A percentile compares a stretch with the other conserved stretches of the same genome.
Evolutionary conservation across 306 rosid genomes (phyloP).

Genomic region (Castanospermum australe): DNA sequence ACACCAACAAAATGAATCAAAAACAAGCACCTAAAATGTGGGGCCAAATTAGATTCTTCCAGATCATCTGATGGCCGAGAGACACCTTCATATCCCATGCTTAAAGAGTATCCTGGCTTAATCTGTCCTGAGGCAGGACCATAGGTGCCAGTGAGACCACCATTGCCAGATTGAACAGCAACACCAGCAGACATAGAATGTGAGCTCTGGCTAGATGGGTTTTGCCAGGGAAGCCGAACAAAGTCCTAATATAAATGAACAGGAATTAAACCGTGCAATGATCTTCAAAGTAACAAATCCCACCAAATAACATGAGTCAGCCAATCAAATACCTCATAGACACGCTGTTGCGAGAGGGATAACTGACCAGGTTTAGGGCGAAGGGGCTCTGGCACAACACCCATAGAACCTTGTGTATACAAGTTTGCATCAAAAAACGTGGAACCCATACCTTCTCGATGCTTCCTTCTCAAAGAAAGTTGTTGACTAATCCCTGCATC

Average conservation of each 20-base stretch:
- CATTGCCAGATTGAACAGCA: constrained; percentile 49
- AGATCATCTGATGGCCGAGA: constrained; percentile 75
- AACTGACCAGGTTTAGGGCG: constrained; percentile 97
- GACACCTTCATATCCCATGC: constrained; percentile 69
- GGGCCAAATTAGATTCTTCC: constrained; percentile 55
- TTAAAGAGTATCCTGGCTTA: constrained; percentile 60
- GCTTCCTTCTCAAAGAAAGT: constrained; percentile 87
- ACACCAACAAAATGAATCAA: not conserved
- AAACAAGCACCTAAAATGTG: constrained; percentile 60
- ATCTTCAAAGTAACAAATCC: constrained; percentile 5
- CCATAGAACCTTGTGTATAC: constrained; percentile 85
- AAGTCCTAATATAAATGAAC: constrained; percentile 63
- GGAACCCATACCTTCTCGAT: constrained; percentile 78
- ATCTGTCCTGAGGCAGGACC: constrained; percentile 63
- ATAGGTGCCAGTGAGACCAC: constrained; percentile 60
- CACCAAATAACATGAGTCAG: not conserved
- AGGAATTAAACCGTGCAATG: constrained; percentile 6
- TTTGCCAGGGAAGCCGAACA: constrained; percentile 98
- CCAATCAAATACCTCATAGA: constrained; percentile 70
- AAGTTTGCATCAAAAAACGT: constrained; percentile 77
- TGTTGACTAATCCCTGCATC: constrained; percentile 87
- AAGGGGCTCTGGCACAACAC: constrained; percentile 89
- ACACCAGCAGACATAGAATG: constrained; percentile 64
- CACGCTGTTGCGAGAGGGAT: constrained; percentile 87
- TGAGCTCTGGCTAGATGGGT: constrained; percentile 72